phyloP scores from a whole-genome alignment of 345 rosid genomes.

The Camelina hispida region DNA sequence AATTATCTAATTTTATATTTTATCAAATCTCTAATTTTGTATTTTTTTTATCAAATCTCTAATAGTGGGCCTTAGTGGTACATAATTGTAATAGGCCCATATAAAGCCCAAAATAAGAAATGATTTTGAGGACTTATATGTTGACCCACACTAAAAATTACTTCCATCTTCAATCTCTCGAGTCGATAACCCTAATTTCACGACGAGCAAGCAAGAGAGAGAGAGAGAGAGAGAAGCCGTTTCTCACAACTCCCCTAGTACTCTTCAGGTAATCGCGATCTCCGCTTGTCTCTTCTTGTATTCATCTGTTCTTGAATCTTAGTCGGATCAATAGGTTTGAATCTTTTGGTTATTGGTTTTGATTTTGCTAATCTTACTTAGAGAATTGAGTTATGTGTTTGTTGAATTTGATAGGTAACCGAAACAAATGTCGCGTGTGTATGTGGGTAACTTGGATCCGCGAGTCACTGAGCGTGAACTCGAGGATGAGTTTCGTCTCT shows the following conservation, averaged over 20 bases:
- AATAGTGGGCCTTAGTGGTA: neutral
- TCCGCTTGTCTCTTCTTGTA: neutral
- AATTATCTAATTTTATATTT: no score
- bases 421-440: slow-evolving; percentile 72
- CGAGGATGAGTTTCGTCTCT: slow-evolving; percentile 74
- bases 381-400: neutral
- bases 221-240: slow-evolving; percentile 34
- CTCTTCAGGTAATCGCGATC: slow-evolving; percentile 32
- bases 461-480: slow-evolving; percentile 76
- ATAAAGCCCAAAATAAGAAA: neutral
- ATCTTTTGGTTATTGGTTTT: neutral
- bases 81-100: neutral
- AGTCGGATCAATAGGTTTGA: neutral
- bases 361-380: neutral
- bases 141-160: neutral
- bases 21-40: no score
- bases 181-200: slow-evolving; percentile 38
- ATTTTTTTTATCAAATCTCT: no score
- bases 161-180: neutral
- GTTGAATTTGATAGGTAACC: slow-evolving; percentile 29
- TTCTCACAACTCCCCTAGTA: neutral
- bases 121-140: neutral
- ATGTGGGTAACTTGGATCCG: slow-evolving; percentile 84
- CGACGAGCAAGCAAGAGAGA: neutral
- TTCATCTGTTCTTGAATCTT: neutral